A percentile compares a stretch with the other conserved stretches of the same genome.
These are phyloP conservation scores for Xylariales sp. DNA, from an alignment of 2,329 filamentous ascomycete genomes.

Conservation along the genomic window DNA sequence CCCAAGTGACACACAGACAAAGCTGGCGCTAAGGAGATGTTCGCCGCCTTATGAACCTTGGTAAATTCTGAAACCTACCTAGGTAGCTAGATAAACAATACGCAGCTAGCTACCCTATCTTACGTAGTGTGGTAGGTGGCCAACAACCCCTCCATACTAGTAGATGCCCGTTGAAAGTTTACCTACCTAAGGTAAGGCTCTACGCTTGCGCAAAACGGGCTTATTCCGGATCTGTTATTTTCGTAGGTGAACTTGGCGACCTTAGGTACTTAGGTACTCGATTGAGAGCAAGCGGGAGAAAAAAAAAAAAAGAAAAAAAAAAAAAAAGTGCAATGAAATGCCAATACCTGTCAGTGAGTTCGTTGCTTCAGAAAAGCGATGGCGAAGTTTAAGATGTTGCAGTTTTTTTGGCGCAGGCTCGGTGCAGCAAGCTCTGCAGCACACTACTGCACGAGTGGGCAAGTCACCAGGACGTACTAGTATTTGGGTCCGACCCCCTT, in stretches of 20 bases:
- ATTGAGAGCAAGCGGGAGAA: too few relatives aligned
- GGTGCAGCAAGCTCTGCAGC: too few relatives aligned
- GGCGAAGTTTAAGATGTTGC: slow-evolving; percentile 7
- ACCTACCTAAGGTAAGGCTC: not conserved
- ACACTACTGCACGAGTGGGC: too few relatives aligned
- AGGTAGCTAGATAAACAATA: not conserved
- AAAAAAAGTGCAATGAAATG: not conserved
- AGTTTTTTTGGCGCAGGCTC: too few relatives aligned
- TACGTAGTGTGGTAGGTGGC: too few relatives aligned
- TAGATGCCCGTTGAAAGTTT: too few relatives aligned
- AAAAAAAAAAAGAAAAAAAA: too few relatives aligned
- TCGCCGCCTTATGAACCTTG: not conserved
- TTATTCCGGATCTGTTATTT: slow-evolving; percentile 1
- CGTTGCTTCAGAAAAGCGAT: slow-evolving; percentile 27
- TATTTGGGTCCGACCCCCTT: slow-evolving; percentile 32
- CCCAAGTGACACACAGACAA: not conserved
- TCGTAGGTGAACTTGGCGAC: not conserved
- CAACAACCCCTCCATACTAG: too few relatives aligned
- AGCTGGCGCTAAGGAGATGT: not conserved
- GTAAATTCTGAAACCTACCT: not conserved
- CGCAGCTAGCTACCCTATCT: too few relatives aligned
- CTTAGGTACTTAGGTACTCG: not conserved
- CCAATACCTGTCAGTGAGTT: slow-evolving; percentile 6
- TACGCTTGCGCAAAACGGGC: not conserved
- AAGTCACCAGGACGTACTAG: not conserved